Conservation (phyloP, 1,139 yeast species). For the Wickerhamomyces sp. region DNA sequence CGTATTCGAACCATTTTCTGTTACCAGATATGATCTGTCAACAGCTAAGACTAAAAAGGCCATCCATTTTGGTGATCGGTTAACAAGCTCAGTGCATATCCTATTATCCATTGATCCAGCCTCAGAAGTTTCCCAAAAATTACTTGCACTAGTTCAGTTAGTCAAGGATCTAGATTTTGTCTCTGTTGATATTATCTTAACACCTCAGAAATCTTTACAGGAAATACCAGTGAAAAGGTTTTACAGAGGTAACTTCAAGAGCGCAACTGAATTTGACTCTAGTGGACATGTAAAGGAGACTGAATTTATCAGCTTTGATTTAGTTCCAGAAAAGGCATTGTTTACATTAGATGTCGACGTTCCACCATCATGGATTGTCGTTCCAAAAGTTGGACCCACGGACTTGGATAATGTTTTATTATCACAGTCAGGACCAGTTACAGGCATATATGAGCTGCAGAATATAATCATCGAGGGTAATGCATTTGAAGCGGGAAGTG, state of each 20-base stretch:
- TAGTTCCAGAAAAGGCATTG: conserved; percentile 44
- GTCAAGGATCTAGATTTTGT: conserved; percentile 40
- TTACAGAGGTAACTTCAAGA: conserved; percentile 32
- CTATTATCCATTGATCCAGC: conserved; percentile 68
- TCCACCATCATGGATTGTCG: conserved; percentile 65
- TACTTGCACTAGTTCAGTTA: conserved; percentile 46
- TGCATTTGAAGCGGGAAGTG: conserved; percentile 32
- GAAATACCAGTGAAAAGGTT: conserved; percentile 53
- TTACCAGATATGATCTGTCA: conserved; percentile 37
- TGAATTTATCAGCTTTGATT: conserved; percentile 28
- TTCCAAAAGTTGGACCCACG: conserved; percentile 41
- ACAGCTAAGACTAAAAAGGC: conserved; percentile 26
- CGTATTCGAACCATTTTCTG: conserved; percentile 23
- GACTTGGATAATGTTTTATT: conserved; percentile 62
- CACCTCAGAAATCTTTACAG: conserved; percentile 45
- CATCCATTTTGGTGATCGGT: conserved; percentile 21
- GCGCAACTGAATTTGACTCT: conserved; percentile 36
- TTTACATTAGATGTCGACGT: conserved; percentile 57
- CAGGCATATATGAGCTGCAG: conserved; percentile 44
- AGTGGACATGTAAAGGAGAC: conserved; percentile 30
- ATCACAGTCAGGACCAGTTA: conserved; percentile 32
- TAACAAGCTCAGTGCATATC: conserved; percentile 40
- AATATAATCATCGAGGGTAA: conserved; percentile 67
- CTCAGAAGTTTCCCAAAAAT: conserved; percentile 61
- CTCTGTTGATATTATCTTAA: conserved; percentile 50